Evolutionary conservation across 352 stramenopile genomes (phyloP), one percentile per base, ranked within the genome.

Genomic region (Phytophthora capsici): DNA sequence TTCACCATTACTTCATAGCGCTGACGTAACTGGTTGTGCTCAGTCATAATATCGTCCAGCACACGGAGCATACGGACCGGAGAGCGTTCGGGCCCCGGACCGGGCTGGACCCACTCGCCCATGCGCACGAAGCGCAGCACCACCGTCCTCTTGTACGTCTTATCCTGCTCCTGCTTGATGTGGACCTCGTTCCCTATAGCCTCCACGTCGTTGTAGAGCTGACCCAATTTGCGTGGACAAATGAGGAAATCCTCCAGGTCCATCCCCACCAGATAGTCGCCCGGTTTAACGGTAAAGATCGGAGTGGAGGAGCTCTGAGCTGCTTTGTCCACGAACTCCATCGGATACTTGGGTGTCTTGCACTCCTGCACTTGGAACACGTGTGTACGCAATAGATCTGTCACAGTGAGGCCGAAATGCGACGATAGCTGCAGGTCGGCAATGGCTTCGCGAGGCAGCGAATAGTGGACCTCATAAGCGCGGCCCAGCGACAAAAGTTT

Each of bases 231-330:
- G 20, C 77, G 62, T 9, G 82, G 73, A 10, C 47, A 74, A 0
- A 88, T 25, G 32, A 92, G 70, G 48, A 93, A 72, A 55, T 94
- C 73, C 17, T 86, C 69, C 5, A 64, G 48, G 48, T 77, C 70
- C 45, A 93, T 73, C 0, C 82, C 82, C 8, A 96, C 85, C 14
- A 99, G 91, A 65, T 98, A 99, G 37, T 98, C 86, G 23, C 90
- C 85, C 57, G 98, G 81, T 16, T 90, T 81, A 52, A 99, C 92
- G 40, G 98, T 86, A 17, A 84, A 86, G 54, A 98, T 91, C 4
- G 81, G 74, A 36, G 81, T 63, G 30, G 65, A 49, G 3, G 40
- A 41, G 16, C 53, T 50, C n/a, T 69, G 53, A 5, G 70, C 59
- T 7, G 82, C 34, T 38, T 73, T 71, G 30, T 83, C 67, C 17